These are phyloP conservation scores for Pezizomycotina sp. DNA, from an alignment of 2,329 filamentous ascomycete genomes.

Conservation along the genomic window DNA sequence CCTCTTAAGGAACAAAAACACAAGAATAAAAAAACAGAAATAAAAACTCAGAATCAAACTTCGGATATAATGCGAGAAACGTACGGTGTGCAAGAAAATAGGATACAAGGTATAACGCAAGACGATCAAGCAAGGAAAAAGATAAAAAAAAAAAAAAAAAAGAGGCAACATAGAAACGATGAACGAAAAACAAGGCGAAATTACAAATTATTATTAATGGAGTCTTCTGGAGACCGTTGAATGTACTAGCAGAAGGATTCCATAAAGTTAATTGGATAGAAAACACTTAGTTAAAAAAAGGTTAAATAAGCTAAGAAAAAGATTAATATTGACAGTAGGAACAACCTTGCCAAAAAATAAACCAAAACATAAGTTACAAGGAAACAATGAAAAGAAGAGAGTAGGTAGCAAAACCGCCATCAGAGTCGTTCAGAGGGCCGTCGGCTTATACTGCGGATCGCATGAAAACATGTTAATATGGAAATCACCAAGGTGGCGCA, in stretches of 20 bases:
- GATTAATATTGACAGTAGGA: constrained; percentile 12
- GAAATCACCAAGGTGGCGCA: constrained; percentile 72
- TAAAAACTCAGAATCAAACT: constrained; percentile 4
- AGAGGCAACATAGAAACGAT: not conserved
- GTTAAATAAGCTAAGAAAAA: constrained; percentile 1
- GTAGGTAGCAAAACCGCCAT: constrained; percentile 3
- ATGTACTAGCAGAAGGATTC: constrained; percentile 7
- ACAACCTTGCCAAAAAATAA: constrained; percentile 2
- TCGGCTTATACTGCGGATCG: constrained; percentile 29
- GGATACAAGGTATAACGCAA: constrained; percentile 1
- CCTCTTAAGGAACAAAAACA: not conserved
- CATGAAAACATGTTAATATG: constrained; percentile 81
- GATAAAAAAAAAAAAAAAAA: constrained; percentile 1
- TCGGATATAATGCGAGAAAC: constrained; percentile 9
- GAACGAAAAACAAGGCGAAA: constrained; percentile 1
- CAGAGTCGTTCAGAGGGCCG: constrained; percentile 4
- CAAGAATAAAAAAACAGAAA: not conserved
- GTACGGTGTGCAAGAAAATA: constrained; percentile 1
- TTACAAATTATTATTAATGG: constrained; percentile 1
- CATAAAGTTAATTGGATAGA: constrained; percentile 6
- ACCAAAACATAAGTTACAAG: constrained; percentile 2
- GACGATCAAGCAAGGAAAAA: constrained; percentile 1
- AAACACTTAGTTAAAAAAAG: constrained; percentile 9
- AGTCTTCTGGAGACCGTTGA: constrained; percentile 4
- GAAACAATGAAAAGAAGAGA: constrained; percentile 6